These are phyloP conservation scores for Paralagenidium karlingii DNA, from an alignment of 352 stramenopile species.

Conservation along the genomic window DNA sequence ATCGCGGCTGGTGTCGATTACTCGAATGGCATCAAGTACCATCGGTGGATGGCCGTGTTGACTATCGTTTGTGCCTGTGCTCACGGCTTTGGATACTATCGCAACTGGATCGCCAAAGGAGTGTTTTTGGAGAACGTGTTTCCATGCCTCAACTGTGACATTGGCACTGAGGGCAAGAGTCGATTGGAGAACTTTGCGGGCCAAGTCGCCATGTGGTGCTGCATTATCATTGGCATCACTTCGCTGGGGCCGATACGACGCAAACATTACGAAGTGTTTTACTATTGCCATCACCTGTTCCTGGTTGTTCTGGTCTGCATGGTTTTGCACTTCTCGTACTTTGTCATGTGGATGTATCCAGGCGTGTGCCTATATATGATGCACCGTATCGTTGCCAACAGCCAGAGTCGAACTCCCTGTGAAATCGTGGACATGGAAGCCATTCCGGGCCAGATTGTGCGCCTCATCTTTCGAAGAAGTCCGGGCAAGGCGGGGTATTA, in stretches of 20 bases:
- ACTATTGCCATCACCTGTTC: constrained; percentile 83
- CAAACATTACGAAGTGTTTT: constrained; percentile 76
- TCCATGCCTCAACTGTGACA: constrained; percentile 62
- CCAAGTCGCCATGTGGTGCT: constrained; percentile 51
- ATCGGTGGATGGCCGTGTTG: constrained; percentile 73
- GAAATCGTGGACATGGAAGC: constrained; percentile 75
- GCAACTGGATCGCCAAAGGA: constrained; percentile 39
- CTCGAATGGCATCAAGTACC: constrained; percentile 79
- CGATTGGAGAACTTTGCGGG: constrained; percentile 67
- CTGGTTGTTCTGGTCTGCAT: constrained; percentile 59
- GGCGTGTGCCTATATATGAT: constrained; percentile 67
- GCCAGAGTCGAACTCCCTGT: constrained; percentile 50
- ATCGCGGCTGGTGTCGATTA: constrained; percentile 75
- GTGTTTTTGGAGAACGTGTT: constrained; percentile 38
- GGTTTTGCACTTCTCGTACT: constrained; percentile 61
- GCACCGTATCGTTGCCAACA: constrained; percentile 63
- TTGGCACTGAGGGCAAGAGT: constrained; percentile 39
- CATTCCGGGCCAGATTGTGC: constrained; percentile 70
- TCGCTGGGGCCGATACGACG: constrained; percentile 63
- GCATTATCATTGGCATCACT: constrained; percentile 59
- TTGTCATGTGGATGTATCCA: constrained; percentile 80
- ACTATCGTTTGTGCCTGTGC: constrained; percentile 46
- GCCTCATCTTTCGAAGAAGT: constrained; percentile 63
- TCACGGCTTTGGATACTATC: constrained; percentile 67
- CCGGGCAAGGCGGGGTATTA: constrained; percentile 66